Evolutionary conservation across 1,139 yeast species (phyloP), one percentile per base, ranked within the genome.

Genomic region (Candida albicans): DNA sequence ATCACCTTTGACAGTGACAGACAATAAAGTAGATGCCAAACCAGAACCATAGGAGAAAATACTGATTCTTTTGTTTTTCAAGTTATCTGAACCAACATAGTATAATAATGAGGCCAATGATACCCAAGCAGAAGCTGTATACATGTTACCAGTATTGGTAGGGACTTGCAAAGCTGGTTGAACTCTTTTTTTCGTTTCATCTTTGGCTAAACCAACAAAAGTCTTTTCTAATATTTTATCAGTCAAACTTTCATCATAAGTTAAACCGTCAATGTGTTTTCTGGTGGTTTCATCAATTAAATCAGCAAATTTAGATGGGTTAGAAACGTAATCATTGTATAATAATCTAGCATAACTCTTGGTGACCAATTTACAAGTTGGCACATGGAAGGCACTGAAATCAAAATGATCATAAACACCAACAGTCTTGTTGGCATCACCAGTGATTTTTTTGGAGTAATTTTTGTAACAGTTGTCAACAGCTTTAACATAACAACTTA

Each of bases 41-140:
- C 99, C 99, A 26, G 99, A 93, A 53, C 99, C 99, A 68, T 95
- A 95, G 24, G 99, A 93, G 75, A 91, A 95, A 56, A 91, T 65
- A 58, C 96, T 95, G 59, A 95, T 75, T 68, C 97, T 84, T 77
- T 91, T 89, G 58, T 79, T 80, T 65, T 83, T 88, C 56, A 91
- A 78, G 43, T 78, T 71, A 41, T 84, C 95, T 44, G 80, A 75
- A 37, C 90, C 93, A 52, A 84, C 87, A 61, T 74, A 85, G 63
- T 79, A 82, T 57, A 95, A 74, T 52, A 89, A 73, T 12, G 99
- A 91, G 30, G 93, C 79, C 51, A 95, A 77, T 8, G 96, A 81
- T 37, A 95, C 84, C 81, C 89, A 95, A 43, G 90, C 82, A 35
- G 96, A 88, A 52, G 95, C 99, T 39, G 98, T 89, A 79, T 95